Evolutionary conservation across 176 grass and related monocot genomes (phyloP).

Genomic region (Bolboschoenus planiculmis): DNA sequence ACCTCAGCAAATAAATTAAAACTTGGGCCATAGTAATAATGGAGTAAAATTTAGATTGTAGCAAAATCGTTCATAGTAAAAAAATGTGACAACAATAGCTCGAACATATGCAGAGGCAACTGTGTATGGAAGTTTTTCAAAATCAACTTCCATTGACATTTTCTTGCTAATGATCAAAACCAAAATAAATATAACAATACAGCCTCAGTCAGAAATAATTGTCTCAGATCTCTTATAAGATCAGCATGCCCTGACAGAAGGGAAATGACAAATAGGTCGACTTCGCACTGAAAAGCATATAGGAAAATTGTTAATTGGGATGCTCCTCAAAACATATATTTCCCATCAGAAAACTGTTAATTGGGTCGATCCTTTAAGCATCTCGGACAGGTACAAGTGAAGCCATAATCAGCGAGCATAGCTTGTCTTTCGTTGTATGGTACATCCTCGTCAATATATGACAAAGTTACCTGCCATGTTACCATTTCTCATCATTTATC

Average conservation of each 20-base stretch:
- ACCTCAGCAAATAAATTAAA: neutral
- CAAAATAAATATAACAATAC: neutral
- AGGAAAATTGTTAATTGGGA: constrained; percentile 28
- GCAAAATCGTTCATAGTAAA: neutral
- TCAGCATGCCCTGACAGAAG: neutral
- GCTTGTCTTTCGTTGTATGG: constrained; percentile 63
- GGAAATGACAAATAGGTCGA: neutral
- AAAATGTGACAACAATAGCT: neutral
- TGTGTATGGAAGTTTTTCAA: neutral
- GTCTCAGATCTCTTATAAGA: neutral
- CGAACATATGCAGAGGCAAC: too few species aligned
- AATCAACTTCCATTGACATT: neutral
- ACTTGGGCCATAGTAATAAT: neutral
- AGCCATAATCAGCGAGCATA: constrained; percentile 78
- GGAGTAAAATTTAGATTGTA: neutral
- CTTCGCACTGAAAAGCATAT: neutral
- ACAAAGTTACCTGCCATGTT: constrained; percentile 63
- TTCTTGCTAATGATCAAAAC: neutral
- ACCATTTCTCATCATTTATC: neutral
- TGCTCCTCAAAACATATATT: constrained; percentile 42
- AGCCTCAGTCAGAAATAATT: neutral
- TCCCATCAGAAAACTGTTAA: neutral
- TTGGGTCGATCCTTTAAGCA: constrained; percentile 52
- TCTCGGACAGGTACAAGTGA: constrained; percentile 59
- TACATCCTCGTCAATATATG: constrained; percentile 89